These are phyloP conservation scores for Endoconidiophora polonica DNA, from an alignment of 2,329 filamentous ascomycete genomes.

Conservation along the genomic window DNA sequence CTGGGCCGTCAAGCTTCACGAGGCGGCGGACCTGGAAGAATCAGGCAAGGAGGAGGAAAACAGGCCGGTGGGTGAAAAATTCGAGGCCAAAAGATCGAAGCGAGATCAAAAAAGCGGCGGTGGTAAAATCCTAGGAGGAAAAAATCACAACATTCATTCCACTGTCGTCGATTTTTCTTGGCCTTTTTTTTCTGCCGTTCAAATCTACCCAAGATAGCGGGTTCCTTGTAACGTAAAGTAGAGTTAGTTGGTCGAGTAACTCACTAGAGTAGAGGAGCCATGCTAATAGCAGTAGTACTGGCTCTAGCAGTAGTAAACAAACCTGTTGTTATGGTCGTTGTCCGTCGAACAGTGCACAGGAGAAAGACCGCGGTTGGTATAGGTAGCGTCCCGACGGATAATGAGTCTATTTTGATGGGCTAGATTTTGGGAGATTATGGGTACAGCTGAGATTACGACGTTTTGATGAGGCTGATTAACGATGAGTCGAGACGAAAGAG, in stretches of 20 bases:
- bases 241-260: background rate
- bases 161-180: conserved; percentile 10
- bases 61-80: conserved; percentile 5
- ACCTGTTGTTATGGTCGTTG: too few species aligned
- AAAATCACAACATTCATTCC: conserved; percentile 3
- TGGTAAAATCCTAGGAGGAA: conserved; percentile 3
- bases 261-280: too few species aligned
- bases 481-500: too few species aligned
- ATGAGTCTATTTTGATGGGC: too few species aligned
- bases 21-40: conserved; percentile 9
- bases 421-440: too few species aligned
- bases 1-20: conserved; percentile 9
- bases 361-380: too few species aligned
- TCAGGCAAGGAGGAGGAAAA: conserved; percentile 3
- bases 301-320: too few species aligned
- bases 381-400: too few species aligned
- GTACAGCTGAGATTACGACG: too few species aligned
- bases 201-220: conserved; percentile 4
- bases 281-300: too few species aligned
- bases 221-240: conserved; percentile 2
- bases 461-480: too few species aligned
- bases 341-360: too few species aligned
- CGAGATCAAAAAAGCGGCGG: conserved; percentile 4
- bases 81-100: conserved; percentile 9
- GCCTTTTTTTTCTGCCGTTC: conserved; percentile 7